Evolutionary conservation across 2,329 filamentous ascomycete genomes (phyloP).

Genomic region (Aspergillus melleus): DNA sequence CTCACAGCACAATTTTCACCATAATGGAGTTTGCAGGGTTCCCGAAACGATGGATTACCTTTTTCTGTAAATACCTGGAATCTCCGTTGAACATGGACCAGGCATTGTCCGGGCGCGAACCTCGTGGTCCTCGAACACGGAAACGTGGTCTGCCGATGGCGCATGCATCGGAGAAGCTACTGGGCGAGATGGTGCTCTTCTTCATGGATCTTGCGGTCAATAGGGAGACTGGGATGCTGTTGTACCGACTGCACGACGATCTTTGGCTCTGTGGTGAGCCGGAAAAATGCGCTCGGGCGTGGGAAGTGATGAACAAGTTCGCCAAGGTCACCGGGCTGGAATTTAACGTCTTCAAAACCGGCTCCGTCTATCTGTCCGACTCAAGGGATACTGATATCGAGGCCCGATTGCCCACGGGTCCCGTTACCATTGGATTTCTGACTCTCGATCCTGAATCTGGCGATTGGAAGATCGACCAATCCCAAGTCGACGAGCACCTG

Average conservation of each 20-base stretch:
- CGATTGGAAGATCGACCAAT: conserved; percentile 41
- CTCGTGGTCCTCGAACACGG: conserved; percentile 40
- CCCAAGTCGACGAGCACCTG: conserved; percentile 41
- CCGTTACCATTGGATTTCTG: conserved; percentile 56
- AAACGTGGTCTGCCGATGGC: conserved; percentile 49
- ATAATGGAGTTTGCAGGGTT: conserved; percentile 50
- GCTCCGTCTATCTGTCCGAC: conserved; percentile 46
- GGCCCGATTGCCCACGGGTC: conserved; percentile 47
- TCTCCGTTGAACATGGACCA: conserved; percentile 47
- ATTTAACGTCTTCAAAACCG: conserved; percentile 51
- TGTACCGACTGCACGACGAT: conserved; percentile 53
- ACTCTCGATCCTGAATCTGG: conserved; percentile 34
- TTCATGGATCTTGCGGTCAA: conserved; percentile 51
- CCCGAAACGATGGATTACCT: conserved; percentile 42
- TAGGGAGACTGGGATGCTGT: conserved; percentile 41
- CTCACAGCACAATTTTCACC: conserved; percentile 47
- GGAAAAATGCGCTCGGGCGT: conserved; percentile 42
- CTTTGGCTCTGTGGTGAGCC: conserved; percentile 51
- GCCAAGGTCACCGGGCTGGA: conserved; percentile 44
- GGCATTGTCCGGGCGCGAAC: conserved; percentile 25
- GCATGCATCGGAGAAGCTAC: conserved; percentile 48
- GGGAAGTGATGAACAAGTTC: conserved; percentile 46
- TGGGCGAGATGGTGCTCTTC: conserved; percentile 51
- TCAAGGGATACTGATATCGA: conserved; percentile 24
- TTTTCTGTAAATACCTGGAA: conserved; percentile 49